phyloP scores from a whole-genome alignment of 2,329 filamentous ascomycete species.

The Fusarium sp. region DNA sequence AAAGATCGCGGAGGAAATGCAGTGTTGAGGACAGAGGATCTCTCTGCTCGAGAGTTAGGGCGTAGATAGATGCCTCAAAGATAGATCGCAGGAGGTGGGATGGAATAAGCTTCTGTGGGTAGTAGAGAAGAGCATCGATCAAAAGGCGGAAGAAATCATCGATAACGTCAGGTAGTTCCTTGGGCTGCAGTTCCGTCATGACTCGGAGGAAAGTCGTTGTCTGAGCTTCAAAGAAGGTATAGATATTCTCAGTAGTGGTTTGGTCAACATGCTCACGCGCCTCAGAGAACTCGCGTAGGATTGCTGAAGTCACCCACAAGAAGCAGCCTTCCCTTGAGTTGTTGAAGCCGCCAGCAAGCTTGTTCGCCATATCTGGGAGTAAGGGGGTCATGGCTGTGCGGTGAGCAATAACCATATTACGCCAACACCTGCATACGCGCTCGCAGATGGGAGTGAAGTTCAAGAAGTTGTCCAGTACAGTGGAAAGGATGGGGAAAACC shows the following conservation, averaged over 20 bases:
- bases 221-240: conserved; percentile 94
- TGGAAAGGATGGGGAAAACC: conserved; percentile 87
- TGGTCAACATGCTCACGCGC: conserved; percentile 87
- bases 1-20: conserved; percentile 91
- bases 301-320: conserved; percentile 97
- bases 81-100: conserved; percentile 85
- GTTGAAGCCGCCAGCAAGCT: conserved; percentile 86
- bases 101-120: conserved; percentile 84
- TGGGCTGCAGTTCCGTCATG: conserved; percentile 82
- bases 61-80: conserved; percentile 87
- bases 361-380: conserved; percentile 86
- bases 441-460: conserved; percentile 90
- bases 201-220: conserved; percentile 89
- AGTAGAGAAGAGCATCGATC: conserved; percentile 92
- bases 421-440: conserved; percentile 93
- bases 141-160: conserved; percentile 97
- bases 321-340: conserved; percentile 93
- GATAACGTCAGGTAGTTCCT: conserved; percentile 84
- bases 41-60: conserved; percentile 88
- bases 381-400: conserved; percentile 88
- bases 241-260: conserved; percentile 87
- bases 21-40: conserved; percentile 92
- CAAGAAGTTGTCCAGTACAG: conserved; percentile 89
- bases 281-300: conserved; percentile 94
- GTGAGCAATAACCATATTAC: conserved; percentile 97